Evolutionary conservation across 2,329 filamentous ascomycete species (phyloP), one percentile per base, ranked within the genome.

Genomic region (Exophiala sp.): DNA sequence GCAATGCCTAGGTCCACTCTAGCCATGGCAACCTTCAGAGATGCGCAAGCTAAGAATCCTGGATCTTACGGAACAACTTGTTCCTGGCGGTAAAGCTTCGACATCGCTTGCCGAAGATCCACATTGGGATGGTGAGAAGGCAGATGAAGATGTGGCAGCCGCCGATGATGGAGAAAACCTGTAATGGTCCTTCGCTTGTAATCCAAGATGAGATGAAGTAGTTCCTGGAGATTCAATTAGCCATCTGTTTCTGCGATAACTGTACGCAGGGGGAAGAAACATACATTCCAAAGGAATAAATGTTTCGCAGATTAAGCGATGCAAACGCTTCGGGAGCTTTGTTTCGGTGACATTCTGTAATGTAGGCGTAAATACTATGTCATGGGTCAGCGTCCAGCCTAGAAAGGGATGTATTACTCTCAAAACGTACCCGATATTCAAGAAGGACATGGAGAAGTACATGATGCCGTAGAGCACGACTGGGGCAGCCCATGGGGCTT

Each of bases 141-240:
- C 55, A 57, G 20, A 64, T 67, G 55, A 69, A 67, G 21, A 69
- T 66, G 43, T 70, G 68, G 3, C 69, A 41, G 2, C 66, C 68
- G 9, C 68, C 68, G 43, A 71, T 64, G 32, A 66, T 68, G 18
- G 57, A 59, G 44, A 69, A 71, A 24, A 70, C 67, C 38, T 69
- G 59, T 49, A 66, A 64, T 1, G 66, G 64, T 3, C 67, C 66
- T 50, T 71, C 66, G 20, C 40, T 61, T 11, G 59, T 58, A 35
- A 70, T 67, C 68, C 68, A 70, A 35, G 62, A 58, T 7, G 64
- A 66, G 52, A 71, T 67, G 57, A 69, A 69, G 48, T 69, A 69
- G 32, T 58, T 58, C 55, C 20, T 45, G 21, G 8, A 21, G 20
- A 12, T 24, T 10, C 18, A 32, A 29, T 38, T 10, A 38, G 42